Evolutionary conservation across 1,284 basidiomycete genomes (phyloP).

Genomic region (Mycena sp.): DNA sequence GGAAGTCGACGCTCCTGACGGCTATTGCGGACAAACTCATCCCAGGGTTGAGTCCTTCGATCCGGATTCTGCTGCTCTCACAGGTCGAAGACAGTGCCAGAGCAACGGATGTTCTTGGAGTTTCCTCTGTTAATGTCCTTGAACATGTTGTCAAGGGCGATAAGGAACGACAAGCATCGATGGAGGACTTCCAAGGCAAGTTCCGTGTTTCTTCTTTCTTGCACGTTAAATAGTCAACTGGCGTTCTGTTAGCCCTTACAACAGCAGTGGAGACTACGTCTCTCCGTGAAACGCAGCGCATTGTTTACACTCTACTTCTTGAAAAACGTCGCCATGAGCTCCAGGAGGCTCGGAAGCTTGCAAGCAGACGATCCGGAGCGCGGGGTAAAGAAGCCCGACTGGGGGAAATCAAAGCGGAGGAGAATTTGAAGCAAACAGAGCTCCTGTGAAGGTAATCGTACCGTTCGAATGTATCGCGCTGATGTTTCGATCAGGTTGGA

Average conservation of each 20-base stretch:
- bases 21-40: slow-evolving; percentile 56
- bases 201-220: neutral
- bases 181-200: slow-evolving; percentile 40
- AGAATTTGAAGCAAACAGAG: slow-evolving; percentile 44
- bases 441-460: slow-evolving; percentile 22
- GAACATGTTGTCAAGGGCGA: slow-evolving; percentile 48
- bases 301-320: slow-evolving; percentile 42
- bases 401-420: slow-evolving; percentile 61
- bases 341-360: slow-evolving; percentile 61
- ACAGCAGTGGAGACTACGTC: slow-evolving; percentile 38
- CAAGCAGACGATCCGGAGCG: slow-evolving; percentile 66
- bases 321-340: slow-evolving; percentile 43
- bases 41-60: slow-evolving; percentile 58
- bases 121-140: slow-evolving; percentile 26
- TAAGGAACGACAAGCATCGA: slow-evolving; percentile 38
- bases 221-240: neutral
- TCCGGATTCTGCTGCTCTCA: slow-evolving; percentile 62
- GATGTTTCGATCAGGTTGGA: slow-evolving; percentile 9
- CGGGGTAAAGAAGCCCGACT: slow-evolving; percentile 68
- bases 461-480: neutral
- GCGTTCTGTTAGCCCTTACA: slow-evolving; percentile 35
- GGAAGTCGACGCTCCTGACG: slow-evolving; percentile 43
- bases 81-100: slow-evolving; percentile 52
- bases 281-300: slow-evolving; percentile 36
- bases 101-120: slow-evolving; percentile 40